Conservation (phyloP, 306 rosid species). For the Mimosa pudica region DNA sequence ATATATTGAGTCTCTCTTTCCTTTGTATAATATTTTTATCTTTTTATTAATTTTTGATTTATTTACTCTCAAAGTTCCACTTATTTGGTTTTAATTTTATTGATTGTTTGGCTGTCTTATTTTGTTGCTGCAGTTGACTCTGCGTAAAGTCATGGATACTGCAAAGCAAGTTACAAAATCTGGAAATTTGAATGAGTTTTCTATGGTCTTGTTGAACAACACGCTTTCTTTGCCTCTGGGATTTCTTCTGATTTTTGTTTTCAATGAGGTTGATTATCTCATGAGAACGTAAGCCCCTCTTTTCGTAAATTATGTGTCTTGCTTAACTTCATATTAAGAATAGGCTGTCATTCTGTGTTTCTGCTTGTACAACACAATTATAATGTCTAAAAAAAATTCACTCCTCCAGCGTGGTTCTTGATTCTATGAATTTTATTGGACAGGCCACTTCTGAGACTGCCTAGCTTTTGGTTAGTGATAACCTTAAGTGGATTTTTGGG, state of each 20-base stretch:
- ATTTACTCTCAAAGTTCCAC: not conserved
- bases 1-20: not conserved
- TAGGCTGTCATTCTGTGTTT: slow-evolving; percentile 13
- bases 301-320: slow-evolving; percentile 29
- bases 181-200: slow-evolving; percentile 89
- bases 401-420: slow-evolving; percentile 10
- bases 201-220: slow-evolving; percentile 98
- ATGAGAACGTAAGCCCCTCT: slow-evolving; percentile 68
- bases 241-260: slow-evolving; percentile 69
- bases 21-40: slow-evolving; percentile 32
- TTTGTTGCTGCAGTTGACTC: slow-evolving; percentile 72
- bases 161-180: slow-evolving; percentile 89
- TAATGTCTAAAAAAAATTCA: not conserved
- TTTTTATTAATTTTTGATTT: not conserved
- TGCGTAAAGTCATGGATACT: slow-evolving; percentile 95
- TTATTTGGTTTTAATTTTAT: slow-evolving; percentile 21
- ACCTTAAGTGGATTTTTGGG: slow-evolving; percentile 93
- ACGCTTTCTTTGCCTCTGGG: slow-evolving; percentile 92
- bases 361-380: slow-evolving; percentile 20
- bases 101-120: slow-evolving; percentile 40
- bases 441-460: slow-evolving; percentile 94
- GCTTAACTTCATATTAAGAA: slow-evolving; percentile 13
- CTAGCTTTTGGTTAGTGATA: slow-evolving; percentile 90
- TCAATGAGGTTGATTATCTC: slow-evolving; percentile 92
- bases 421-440: slow-evolving; percentile 37